phyloP scores from a whole-genome alignment of 2,329 filamentous ascomycete species.

The Fusarium acutatum region DNA sequence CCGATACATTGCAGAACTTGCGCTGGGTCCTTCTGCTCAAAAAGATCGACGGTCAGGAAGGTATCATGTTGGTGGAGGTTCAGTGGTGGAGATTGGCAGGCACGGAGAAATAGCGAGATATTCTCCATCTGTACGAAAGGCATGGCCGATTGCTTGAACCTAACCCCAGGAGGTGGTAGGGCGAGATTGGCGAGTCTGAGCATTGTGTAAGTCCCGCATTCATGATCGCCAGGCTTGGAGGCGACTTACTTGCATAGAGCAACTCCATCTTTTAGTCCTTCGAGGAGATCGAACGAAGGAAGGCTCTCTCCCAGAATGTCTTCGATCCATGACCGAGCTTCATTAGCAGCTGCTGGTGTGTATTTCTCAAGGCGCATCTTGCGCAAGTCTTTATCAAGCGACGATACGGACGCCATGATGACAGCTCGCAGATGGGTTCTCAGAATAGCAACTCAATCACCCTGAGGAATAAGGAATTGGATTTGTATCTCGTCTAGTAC shows the following conservation, averaged over 20 bases:
- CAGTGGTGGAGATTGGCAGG: slow-evolving; percentile 84
- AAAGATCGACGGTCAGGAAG: slow-evolving; percentile 96
- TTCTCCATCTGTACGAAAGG: slow-evolving; percentile 99
- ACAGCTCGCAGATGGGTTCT: slow-evolving; percentile 10
- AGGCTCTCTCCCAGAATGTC: slow-evolving; percentile 78
- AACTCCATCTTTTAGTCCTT: slow-evolving; percentile 88
- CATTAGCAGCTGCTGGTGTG: slow-evolving; percentile 87
- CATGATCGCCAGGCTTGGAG: background rate
- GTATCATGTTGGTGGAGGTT: slow-evolving; percentile 92
- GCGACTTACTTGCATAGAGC: slow-evolving; percentile 84
- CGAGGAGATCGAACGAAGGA: slow-evolving; percentile 78
- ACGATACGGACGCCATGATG: slow-evolving; percentile 90
- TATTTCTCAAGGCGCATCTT: slow-evolving; percentile 92
- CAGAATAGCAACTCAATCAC: background rate
- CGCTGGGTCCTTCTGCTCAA: slow-evolving; percentile 92
- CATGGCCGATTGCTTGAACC: slow-evolving; percentile 92
- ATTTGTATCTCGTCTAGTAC: background rate
- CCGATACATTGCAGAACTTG: slow-evolving; percentile 93
- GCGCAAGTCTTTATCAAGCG: slow-evolving; percentile 94
- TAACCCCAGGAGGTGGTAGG: slow-evolving; percentile 78
- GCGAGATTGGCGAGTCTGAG: slow-evolving; percentile 82
- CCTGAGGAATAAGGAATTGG: background rate
- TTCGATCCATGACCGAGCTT: slow-evolving; percentile 88
- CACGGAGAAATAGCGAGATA: slow-evolving; percentile 92
- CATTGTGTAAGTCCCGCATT: slow-evolving; percentile 25